A percentile compares a stretch with the other conserved stretches of the same genome.
Conservation (phyloP, 2,329 filamentous ascomycete species). For the Chrysoporthe deuterocubensis region DNA sequence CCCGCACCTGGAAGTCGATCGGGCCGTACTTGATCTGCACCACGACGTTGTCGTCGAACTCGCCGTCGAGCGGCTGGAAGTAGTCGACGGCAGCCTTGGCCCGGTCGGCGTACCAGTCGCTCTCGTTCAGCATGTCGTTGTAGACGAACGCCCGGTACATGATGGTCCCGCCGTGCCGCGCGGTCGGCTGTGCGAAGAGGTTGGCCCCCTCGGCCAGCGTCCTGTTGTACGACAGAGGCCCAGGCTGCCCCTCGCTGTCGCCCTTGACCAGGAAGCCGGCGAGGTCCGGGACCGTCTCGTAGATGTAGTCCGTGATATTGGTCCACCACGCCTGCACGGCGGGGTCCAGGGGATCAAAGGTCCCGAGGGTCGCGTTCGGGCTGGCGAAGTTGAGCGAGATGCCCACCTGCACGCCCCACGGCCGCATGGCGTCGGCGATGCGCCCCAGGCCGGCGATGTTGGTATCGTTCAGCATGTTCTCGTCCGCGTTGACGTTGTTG, state of each 20-base stretch:
- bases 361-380: slow-evolving; percentile 59
- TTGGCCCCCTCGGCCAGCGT: slow-evolving; percentile 71
- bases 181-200: slow-evolving; percentile 63
- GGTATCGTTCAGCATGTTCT: slow-evolving; percentile 54
- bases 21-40: slow-evolving; percentile 77
- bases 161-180: slow-evolving; percentile 63
- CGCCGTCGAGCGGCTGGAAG: slow-evolving; percentile 65
- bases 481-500: slow-evolving; percentile 75
- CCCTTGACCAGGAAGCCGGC: slow-evolving; percentile 73
- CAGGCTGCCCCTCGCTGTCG: slow-evolving; percentile 73
- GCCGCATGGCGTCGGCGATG: slow-evolving; percentile 68
- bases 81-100: slow-evolving; percentile 72
- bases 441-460: slow-evolving; percentile 66
- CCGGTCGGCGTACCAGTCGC: slow-evolving; percentile 68
- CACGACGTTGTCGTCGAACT: slow-evolving; percentile 72
- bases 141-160: slow-evolving; percentile 78
- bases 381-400: slow-evolving; percentile 72
- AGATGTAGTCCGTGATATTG: slow-evolving; percentile 62
- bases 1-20: slow-evolving; percentile 75
- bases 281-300: slow-evolving; percentile 66
- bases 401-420: slow-evolving; percentile 68
- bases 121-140: slow-evolving; percentile 57
- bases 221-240: slow-evolving; percentile 70
- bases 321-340: slow-evolving; percentile 66
- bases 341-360: slow-evolving; percentile 68